phyloP scores from a whole-genome alignment of 495 filamentous ascomycete species.

The Tetracladium setigerum region DNA sequence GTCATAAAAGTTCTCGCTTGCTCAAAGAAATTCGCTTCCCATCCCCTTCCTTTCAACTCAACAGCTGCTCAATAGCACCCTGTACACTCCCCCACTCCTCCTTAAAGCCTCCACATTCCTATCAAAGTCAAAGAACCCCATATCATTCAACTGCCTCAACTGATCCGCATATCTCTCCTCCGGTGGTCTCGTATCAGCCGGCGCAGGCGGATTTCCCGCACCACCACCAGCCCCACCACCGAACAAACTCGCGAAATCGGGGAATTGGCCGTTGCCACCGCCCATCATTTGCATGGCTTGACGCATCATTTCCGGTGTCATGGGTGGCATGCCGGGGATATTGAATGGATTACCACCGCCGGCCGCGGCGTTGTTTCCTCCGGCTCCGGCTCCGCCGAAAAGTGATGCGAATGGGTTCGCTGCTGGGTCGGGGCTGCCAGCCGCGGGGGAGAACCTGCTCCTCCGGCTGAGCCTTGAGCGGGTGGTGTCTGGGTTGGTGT shows the following conservation, averaged over 20 bases:
- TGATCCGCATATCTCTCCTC: slow-evolving; percentile 92
- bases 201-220: slow-evolving; percentile 37
- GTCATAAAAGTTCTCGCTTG: too few species aligned
- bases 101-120: slow-evolving; percentile 83
- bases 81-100: slow-evolving; percentile 86
- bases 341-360: slow-evolving; percentile 29
- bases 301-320: slow-evolving; percentile 20
- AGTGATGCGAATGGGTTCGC: slow-evolving; percentile 47
- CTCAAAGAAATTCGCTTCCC: too few species aligned
- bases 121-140: slow-evolving; percentile 98
- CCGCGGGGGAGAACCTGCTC: neutral
- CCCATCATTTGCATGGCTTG: slow-evolving; percentile 42
- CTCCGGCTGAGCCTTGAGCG: slow-evolving; percentile 23
- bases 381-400: slow-evolving; percentile 36
- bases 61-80: slow-evolving; percentile 79
- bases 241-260: slow-evolving; percentile 31
- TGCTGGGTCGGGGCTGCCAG: slow-evolving; percentile 4
- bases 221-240: slow-evolving; percentile 7
- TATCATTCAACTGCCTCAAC: slow-evolving; percentile 89
- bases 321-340: slow-evolving; percentile 23
- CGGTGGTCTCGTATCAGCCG: slow-evolving; percentile 75
- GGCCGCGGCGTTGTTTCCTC: slow-evolving; percentile 28
- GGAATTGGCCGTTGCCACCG: slow-evolving; percentile 15
- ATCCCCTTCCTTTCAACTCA: slow-evolving; percentile 23
- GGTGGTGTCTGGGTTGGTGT: slow-evolving; percentile 25